phyloP scores from a whole-genome alignment of 2,329 filamentous ascomycete genomes.

The Colletotrichum somersetense region DNA sequence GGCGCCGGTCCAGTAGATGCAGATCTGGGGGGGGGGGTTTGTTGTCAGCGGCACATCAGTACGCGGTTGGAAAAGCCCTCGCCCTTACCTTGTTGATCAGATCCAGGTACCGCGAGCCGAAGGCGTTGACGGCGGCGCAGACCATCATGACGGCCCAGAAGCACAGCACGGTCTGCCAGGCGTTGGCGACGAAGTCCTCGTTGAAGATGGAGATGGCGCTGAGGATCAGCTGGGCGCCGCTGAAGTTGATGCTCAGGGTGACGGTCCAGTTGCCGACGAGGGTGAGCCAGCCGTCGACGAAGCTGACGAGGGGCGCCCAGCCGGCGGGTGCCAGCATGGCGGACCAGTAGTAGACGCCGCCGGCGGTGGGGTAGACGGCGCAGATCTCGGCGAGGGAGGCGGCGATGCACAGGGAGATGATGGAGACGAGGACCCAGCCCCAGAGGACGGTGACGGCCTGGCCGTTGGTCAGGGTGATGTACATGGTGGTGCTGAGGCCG shows the following conservation, averaged over 20 bases:
- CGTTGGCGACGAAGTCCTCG: slow-evolving; percentile 75
- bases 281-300: slow-evolving; percentile 79
- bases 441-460: slow-evolving; percentile 77
- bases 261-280: slow-evolving; percentile 81
- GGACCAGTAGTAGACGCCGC: slow-evolving; percentile 79
- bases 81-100: slow-evolving; percentile 71
- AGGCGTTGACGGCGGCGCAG: slow-evolving; percentile 74
- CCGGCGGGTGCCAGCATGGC: slow-evolving; percentile 75
- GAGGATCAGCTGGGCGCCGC: slow-evolving; percentile 69
- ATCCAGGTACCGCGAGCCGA: slow-evolving; percentile 70
- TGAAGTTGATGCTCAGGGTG: slow-evolving; percentile 76
- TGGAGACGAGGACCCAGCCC: slow-evolving; percentile 76
- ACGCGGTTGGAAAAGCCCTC: too few species aligned
- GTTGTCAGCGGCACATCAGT: not conserved
- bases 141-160: slow-evolving; percentile 80
- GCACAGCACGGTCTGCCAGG: slow-evolving; percentile 77
- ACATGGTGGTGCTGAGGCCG: slow-evolving; percentile 76
- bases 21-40: slow-evolving; percentile 53
- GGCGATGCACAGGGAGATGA: slow-evolving; percentile 74
- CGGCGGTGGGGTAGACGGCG: slow-evolving; percentile 76
- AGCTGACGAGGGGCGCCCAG: slow-evolving; percentile 76
- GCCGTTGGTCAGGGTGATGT: slow-evolving; percentile 76
- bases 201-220: slow-evolving; percentile 77
- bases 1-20: slow-evolving; percentile 78
- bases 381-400: slow-evolving; percentile 78